phyloP scores from a whole-genome alignment of 345 rosid species.

The Syzygium aromaticum region DNA sequence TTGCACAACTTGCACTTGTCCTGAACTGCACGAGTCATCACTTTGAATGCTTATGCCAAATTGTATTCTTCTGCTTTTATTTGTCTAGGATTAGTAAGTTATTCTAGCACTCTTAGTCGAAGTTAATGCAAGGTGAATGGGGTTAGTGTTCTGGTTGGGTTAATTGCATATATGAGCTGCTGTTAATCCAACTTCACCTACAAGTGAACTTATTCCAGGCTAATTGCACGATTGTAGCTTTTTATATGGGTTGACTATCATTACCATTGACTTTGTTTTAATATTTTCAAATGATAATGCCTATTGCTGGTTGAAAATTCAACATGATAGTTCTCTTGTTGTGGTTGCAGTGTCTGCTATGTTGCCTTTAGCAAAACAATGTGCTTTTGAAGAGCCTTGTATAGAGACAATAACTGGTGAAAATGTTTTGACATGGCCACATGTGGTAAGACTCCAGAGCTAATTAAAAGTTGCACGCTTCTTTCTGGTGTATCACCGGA shows the following conservation, averaged over 20 bases:
- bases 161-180: neutral
- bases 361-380: conserved; percentile 88
- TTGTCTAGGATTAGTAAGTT: neutral
- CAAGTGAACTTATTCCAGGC: neutral
- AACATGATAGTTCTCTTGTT: neutral
- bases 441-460: conserved; percentile 53
- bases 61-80: neutral
- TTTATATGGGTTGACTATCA: neutral
- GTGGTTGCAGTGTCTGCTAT: conserved; percentile 86
- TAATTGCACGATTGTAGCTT: neutral
- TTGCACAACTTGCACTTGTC: neutral
- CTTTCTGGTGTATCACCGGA: neutral
- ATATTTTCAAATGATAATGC: neutral
- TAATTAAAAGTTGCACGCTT: neutral
- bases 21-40: neutral
- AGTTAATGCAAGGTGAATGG: neutral
- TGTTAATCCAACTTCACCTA: neutral
- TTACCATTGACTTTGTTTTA: neutral
- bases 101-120: neutral
- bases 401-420: conserved; percentile 89
- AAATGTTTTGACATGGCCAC: conserved; percentile 89
- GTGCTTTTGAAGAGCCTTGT: conserved; percentile 94
- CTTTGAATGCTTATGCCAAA: neutral
- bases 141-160: neutral
- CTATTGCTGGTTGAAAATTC: neutral